These are phyloP conservation scores for Pythium guiyangense DNA, from an alignment of 352 stramenopile genomes.

Conservation along the genomic window DNA sequence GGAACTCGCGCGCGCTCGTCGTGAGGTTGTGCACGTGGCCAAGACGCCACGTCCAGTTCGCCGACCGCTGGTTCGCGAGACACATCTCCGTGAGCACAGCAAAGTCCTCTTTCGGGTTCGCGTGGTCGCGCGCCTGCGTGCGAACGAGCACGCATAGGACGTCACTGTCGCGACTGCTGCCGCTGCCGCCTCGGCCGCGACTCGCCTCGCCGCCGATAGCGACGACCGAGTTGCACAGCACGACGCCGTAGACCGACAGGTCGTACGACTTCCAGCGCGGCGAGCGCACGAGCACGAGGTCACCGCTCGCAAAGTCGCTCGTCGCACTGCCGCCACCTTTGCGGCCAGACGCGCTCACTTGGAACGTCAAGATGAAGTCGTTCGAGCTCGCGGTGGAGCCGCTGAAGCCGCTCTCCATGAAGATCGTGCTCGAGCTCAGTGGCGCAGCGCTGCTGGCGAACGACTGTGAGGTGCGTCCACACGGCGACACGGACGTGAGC, in stretches of 20 bases:
- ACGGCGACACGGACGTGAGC: constrained; percentile 64
- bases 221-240: constrained; percentile 67
- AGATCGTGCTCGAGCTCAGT: constrained; percentile 53
- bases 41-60: constrained; percentile 58
- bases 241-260: constrained; percentile 54
- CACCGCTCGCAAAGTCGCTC: constrained; percentile 49
- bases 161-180: constrained; percentile 22
- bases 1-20: constrained; percentile 76
- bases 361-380: constrained; percentile 68
- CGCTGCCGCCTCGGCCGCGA: constrained; percentile 4
- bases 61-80: constrained; percentile 51
- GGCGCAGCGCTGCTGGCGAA: constrained; percentile 4
- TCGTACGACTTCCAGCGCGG: constrained; percentile 57
- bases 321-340: constrained; percentile 9
- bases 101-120: constrained; percentile 29
- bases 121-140: constrained; percentile 23
- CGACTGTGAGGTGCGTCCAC: constrained; percentile 18
- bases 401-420: constrained; percentile 68
- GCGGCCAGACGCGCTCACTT: constrained; percentile 16
- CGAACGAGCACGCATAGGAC: constrained; percentile 65
- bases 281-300: constrained; percentile 58
- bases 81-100: constrained; percentile 56
- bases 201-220: constrained; percentile 21
- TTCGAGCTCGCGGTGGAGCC: constrained; percentile 29
- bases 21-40: constrained; percentile 71